Percentiles rank a stretch among this genome's conserved stretches.
These are phyloP conservation scores for Astragalus membranaceus DNA, from an alignment of 306 rosid genomes.

Conservation along the genomic window DNA sequence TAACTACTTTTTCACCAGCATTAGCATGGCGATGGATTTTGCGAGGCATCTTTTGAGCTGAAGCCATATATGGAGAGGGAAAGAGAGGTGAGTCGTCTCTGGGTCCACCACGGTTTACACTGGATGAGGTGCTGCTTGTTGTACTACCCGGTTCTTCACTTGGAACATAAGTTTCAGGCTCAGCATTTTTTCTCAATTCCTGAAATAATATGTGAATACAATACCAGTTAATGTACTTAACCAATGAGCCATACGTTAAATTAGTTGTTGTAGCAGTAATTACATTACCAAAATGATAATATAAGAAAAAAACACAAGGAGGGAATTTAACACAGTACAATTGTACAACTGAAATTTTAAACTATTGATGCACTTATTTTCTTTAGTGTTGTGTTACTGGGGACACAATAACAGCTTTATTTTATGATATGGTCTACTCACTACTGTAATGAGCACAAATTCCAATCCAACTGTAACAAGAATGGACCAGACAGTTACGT, in stretches of 20 bases:
- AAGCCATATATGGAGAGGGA: slow-evolving; percentile 24
- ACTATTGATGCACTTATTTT: neutral
- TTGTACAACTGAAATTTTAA: neutral
- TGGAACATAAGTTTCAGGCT: slow-evolving; percentile 24
- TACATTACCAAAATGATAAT: neutral
- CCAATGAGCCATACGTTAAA: neutral
- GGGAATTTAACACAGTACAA: neutral
- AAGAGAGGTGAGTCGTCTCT: slow-evolving; percentile 40
- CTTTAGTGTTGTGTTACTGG: neutral
- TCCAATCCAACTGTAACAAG: slow-evolving; percentile 1
- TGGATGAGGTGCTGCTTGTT: slow-evolving; percentile 41
- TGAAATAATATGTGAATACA: slow-evolving; percentile 21
- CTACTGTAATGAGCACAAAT: neutral
- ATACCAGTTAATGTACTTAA: neutral
- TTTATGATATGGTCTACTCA: neutral
- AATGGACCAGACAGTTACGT: neutral
- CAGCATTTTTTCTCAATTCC: slow-evolving; percentile 27
- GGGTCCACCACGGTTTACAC: slow-evolving; percentile 31
- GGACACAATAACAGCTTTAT: neutral
- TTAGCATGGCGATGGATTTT: slow-evolving; percentile 23
- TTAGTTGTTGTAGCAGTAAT: neutral
- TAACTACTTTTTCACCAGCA: slow-evolving; percentile 15
- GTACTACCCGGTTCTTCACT: slow-evolving; percentile 36
- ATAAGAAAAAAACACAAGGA: neutral
- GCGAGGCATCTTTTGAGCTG: slow-evolving; percentile 21